phyloP scores from a whole-genome alignment of 1,284 basidiomycete species.

The Puccinia novopanici region DNA sequence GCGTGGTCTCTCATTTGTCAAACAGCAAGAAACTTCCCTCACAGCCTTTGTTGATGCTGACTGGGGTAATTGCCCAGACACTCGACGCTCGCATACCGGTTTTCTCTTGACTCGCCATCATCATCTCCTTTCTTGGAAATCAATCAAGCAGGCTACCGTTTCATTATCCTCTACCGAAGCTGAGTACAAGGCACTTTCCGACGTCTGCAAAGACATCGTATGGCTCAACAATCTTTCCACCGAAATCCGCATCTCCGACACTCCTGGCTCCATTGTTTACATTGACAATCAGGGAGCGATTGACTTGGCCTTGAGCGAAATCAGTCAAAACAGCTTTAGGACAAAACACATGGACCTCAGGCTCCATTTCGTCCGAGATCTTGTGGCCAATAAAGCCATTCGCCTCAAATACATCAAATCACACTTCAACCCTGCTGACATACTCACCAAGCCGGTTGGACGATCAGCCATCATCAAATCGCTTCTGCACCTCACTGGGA shows the following conservation, averaged over 20 bases:
- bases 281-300: not conserved
- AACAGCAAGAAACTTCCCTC: not conserved
- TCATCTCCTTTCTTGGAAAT: not conserved
- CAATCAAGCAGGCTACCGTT: conserved; percentile 7
- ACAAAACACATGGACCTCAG: conserved; percentile 14
- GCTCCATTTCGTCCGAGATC: not conserved
- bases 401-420: not conserved
- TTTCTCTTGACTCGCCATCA: not conserved
- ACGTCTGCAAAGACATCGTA: not conserved
- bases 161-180: conserved; percentile 14
- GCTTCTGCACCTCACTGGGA: too few species aligned
- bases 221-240: not conserved
- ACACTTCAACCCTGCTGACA: not conserved
- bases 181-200: conserved; percentile 22
- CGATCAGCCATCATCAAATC: not conserved
- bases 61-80: not conserved
- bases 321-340: conserved; percentile 3
- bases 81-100: not conserved
- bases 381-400: not conserved
- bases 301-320: not conserved
- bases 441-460: not conserved
- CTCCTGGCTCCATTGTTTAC: not conserved
- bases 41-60: not conserved
- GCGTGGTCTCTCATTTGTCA: not conserved
- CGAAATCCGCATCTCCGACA: too few species aligned